These are phyloP conservation scores for Leishmania amazonensis DNA, from an alignment of 208 protist genomes.

Conservation along the genomic window DNA sequence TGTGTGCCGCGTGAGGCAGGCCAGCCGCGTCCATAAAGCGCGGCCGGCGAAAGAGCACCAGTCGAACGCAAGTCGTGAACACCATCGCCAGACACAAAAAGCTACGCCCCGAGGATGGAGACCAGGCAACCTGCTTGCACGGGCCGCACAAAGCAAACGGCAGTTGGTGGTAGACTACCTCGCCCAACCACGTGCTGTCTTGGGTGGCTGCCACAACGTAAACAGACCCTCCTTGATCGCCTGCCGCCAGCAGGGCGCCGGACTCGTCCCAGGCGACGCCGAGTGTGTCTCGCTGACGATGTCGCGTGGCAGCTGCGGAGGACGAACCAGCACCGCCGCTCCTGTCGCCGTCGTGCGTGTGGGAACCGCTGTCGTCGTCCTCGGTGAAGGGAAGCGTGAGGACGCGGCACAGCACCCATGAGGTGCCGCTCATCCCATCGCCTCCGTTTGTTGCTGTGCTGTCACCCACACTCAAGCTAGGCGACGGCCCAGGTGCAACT, in stretches of 20 bases:
- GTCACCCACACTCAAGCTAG: not conserved
- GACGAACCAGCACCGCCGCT: not conserved
- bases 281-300: conserved; percentile 34
- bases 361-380: conserved; percentile 9
- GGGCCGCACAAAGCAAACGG: conserved; percentile 5
- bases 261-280: conserved; percentile 72
- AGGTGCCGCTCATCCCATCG: not conserved
- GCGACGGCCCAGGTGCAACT: not conserved
- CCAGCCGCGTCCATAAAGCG: conserved; percentile 33
- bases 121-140: conserved; percentile 71
- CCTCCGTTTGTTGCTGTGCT: not conserved
- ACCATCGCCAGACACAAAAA: conserved; percentile 77
- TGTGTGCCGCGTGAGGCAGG: conserved; percentile 20
- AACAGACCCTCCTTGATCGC: conserved; percentile 49
- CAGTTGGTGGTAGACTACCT: conserved; percentile 33
- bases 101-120: conserved; percentile 75
- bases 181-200: conserved; percentile 36
- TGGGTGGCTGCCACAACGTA: conserved; percentile 51
- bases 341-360: not conserved
- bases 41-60: conserved; percentile 74
- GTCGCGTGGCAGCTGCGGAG: not conserved
- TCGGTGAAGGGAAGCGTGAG: conserved; percentile 17
- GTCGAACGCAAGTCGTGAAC: conserved; percentile 37
- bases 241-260: conserved; percentile 64
- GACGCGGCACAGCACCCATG: conserved; percentile 28